A percentile compares a stretch with the other conserved stretches of the same genome.
These are phyloP conservation scores for Picea mariana DNA, from an alignment of 83 land plant genomes.

Conservation along the genomic window DNA sequence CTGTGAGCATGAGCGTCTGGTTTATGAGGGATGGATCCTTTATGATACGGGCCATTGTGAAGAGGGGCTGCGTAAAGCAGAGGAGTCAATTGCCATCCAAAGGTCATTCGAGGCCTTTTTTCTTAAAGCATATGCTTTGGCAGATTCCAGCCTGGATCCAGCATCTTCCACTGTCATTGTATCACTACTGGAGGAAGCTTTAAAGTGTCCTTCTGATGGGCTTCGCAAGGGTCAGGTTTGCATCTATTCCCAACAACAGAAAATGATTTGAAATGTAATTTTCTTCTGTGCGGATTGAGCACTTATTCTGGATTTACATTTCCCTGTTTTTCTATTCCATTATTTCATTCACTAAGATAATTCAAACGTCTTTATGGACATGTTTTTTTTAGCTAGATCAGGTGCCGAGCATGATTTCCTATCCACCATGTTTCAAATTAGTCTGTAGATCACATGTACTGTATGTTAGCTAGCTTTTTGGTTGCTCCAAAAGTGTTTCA, in stretches of 20 bases:
- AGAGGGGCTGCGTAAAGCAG: constrained; percentile 92
- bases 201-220: constrained; percentile 98
- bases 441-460: background rate
- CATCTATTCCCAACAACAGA: background rate
- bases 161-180: constrained; percentile 73
- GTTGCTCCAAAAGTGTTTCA: too few species aligned
- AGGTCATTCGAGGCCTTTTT: constrained; percentile 99
- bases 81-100: constrained; percentile 79
- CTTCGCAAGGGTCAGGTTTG: constrained; percentile 98
- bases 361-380: background rate
- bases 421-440: background rate
- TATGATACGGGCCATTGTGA: constrained; percentile 97
- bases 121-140: constrained; percentile 98
- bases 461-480: too few species aligned
- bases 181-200: constrained; percentile 91
- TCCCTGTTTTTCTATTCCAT: background rate
- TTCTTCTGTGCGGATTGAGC: background rate
- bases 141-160: constrained; percentile 86
- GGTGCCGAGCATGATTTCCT: background rate
- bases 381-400: background rate
- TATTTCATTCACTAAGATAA: background rate
- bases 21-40: constrained; percentile 99
- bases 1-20: constrained; percentile 80
- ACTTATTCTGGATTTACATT: background rate
- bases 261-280: background rate